Conservation (phyloP, 2,329 filamentous ascomycete species). For the Blastomyces gilchristii region DNA sequence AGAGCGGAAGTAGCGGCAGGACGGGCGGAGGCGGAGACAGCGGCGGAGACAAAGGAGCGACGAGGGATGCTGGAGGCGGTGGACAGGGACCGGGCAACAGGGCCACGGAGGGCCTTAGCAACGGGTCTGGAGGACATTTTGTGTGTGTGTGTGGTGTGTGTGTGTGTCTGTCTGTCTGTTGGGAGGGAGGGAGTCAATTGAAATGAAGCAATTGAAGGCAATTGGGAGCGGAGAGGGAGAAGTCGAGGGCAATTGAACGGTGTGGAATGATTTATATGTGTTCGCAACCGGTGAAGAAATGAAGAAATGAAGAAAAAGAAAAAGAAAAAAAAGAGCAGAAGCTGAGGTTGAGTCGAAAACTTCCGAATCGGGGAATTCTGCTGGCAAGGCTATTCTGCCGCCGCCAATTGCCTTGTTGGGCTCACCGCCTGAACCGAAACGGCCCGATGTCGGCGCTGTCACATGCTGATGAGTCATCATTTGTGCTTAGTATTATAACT, state of each 20-base stretch:
- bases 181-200: constrained; percentile 6
- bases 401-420: neutral
- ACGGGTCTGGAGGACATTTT: constrained; percentile 40
- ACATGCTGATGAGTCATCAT: neutral
- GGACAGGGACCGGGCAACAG: constrained; percentile 44
- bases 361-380: constrained; percentile 3
- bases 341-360: constrained; percentile 1
- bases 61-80: constrained; percentile 41
- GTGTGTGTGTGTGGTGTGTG: constrained; percentile 8
- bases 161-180: constrained; percentile 10
- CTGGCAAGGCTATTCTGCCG: neutral
- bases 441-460: constrained; percentile 2
- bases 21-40: constrained; percentile 30
- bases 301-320: too few species aligned
- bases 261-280: neutral
- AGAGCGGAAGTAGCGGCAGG: constrained; percentile 39
- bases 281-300: neutral
- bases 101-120: constrained; percentile 48
- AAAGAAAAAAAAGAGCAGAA: neutral
- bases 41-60: constrained; percentile 49
- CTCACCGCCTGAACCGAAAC: neutral
- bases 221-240: neutral
- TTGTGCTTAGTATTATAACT: too few species aligned
- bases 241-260: neutral
- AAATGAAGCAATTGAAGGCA: neutral